phyloP scores from a whole-genome alignment of 306 rosid species.

The Castanospermum australe region DNA sequence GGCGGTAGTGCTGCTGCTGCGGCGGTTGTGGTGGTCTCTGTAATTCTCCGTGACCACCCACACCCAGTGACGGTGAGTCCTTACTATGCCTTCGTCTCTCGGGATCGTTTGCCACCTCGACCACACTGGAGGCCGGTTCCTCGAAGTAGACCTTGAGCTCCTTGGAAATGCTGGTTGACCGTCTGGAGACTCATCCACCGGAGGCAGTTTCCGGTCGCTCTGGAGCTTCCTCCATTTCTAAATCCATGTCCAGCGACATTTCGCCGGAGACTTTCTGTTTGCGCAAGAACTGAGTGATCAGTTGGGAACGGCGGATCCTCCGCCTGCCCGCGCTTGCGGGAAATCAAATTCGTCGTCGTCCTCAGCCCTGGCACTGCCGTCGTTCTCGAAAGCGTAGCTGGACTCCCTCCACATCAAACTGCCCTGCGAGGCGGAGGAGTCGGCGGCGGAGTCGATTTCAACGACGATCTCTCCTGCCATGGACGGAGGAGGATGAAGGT shows the following conservation, averaged over 20 bases:
- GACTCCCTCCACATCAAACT: slow-evolving; percentile 40
- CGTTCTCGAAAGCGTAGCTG: slow-evolving; percentile 45
- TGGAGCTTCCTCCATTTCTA: slow-evolving; percentile 70
- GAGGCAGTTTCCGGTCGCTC: slow-evolving; percentile 21
- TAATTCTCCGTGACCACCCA: slow-evolving; percentile 6
- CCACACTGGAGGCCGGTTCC: slow-evolving; percentile 1
- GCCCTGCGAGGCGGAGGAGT: not conserved
- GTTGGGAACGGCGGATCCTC: slow-evolving; percentile 69
- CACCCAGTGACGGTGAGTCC: too few species aligned
- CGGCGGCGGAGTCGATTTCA: slow-evolving; percentile 43
- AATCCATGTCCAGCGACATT: slow-evolving; percentile 62
- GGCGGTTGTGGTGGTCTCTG: slow-evolving; percentile 21
- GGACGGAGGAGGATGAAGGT: too few species aligned
- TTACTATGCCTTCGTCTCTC: slow-evolving; percentile 37
- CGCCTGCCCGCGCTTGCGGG: not conserved
- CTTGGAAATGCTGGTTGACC: slow-evolving; percentile 20
- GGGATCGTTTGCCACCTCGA: slow-evolving; percentile 29
- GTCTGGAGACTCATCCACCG: slow-evolving; percentile 45
- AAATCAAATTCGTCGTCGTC: slow-evolving; percentile 34
- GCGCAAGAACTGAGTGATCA: slow-evolving; percentile 56
- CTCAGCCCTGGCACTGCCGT: not conserved
- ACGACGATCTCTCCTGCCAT: too few species aligned
- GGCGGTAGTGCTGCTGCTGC: slow-evolving; percentile 1
- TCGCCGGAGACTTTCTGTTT: slow-evolving; percentile 59
- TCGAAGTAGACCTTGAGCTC: slow-evolving; percentile 53